Base-by-base conservation (phyloP, 2,329 filamentous ascomycete genomes). In the Neoascochyta sp. region DNA sequence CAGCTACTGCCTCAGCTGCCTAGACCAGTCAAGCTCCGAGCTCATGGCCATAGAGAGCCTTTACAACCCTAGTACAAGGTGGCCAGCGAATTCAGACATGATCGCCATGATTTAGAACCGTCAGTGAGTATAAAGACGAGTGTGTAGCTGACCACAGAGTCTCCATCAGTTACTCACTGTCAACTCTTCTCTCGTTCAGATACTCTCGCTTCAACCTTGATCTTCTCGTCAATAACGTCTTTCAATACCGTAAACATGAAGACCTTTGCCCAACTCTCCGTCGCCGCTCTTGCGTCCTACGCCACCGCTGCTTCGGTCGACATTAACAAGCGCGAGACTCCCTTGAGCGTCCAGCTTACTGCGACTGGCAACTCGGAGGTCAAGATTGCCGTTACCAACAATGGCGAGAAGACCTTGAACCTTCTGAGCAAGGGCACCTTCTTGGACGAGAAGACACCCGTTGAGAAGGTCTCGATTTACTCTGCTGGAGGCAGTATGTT, bases 301-400 rank as follows among this genome's bases (percentile, higher is more conserved):
- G 53, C 44, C 37, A 51, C 43, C 17, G 53, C 53, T 9, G 43
- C 45, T 16, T 52, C 49, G 14, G 42, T 57, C 25, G 44, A 54
- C 41, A 36, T 51, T 34, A 37, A 47, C 43, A 57, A 55, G 49
- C 51, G 68, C 47, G 50, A 64, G 50, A 50, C 63, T 25, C 41
- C 47, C 16, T 27, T 60, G 30, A 47, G 44, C 24, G 51, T 55
- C 37, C 59, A 68, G 49, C 64, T 75, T 33, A 59, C 70, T 52
- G 61, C 68, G 45, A 53, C 66, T 13, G 69, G 68, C 35, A 76
- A 76, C 60, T 68, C 71, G n/a, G 64, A 63, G 31, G 64, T 78
- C 43, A 74, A 73, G 60, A 70, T 73, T 16, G 58, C 62, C 24
- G 63, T 78, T 36, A 75, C 69, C 43, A 77, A 77, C 64, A 73